Evolutionary conservation across 148 eudicot species (phyloP).

Genomic region (Cornus florida): DNA sequence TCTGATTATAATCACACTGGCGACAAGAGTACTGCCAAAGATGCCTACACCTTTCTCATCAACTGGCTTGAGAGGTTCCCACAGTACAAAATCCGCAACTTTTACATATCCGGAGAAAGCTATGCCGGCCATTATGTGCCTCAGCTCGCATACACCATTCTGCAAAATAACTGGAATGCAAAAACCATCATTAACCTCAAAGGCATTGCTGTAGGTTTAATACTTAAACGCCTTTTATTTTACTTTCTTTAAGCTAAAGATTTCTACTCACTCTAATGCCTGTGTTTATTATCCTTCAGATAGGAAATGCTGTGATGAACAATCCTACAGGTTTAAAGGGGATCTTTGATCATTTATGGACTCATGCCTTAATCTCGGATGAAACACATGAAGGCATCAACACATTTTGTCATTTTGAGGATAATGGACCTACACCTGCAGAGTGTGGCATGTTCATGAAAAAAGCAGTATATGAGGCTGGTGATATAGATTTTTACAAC

Average conservation of each 20-base stretch:
- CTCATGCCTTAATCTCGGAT: conserved; percentile 34
- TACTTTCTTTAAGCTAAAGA: neutral
- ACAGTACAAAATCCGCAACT: conserved; percentile 33
- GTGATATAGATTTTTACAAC: neutral
- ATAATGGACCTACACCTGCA: neutral
- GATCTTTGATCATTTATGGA: conserved; percentile 34
- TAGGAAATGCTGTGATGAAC: conserved; percentile 44
- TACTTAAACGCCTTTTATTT: neutral
- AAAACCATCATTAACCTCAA: conserved; percentile 34
- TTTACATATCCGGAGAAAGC: conserved; percentile 44
- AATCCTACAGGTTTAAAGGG: conserved; percentile 27
- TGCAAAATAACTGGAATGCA: conserved; percentile 19
- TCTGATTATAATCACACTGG: conserved; percentile 25
- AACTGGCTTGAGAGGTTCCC: conserved; percentile 48
- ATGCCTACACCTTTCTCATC: conserved; percentile 33
- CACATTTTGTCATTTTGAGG: neutral
- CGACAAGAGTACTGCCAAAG: conserved; percentile 40
- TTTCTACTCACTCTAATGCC: neutral
- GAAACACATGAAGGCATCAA: conserved; percentile 26
- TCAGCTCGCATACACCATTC: conserved; percentile 43
- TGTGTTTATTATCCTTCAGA: conserved; percentile 17
- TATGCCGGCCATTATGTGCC: conserved; percentile 49
- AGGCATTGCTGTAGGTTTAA: conserved; percentile 37
- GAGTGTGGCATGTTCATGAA: neutral
- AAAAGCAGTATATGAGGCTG: neutral